A percentile compares a stretch with the other conserved stretches of the same genome.
These are phyloP conservation scores for Zygotorulaspora danielsina DNA, from an alignment of 805 yeast species.

Conservation along the genomic window DNA sequence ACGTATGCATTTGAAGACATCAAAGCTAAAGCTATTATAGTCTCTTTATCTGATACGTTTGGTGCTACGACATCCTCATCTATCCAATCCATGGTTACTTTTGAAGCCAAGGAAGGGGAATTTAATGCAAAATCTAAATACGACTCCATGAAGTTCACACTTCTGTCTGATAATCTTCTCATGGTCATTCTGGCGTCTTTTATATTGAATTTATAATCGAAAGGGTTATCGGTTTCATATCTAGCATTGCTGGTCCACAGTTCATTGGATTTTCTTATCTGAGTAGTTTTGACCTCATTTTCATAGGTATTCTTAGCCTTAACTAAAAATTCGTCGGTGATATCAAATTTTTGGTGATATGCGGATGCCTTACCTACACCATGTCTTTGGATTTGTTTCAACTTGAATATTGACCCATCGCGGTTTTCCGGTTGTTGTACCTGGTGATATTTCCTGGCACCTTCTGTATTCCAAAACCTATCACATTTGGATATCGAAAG, in stretches of 20 bases:
- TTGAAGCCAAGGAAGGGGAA: conserved; percentile 26
- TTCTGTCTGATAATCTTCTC: conserved; percentile 42
- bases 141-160: conserved; percentile 62
- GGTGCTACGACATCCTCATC: conserved; percentile 58
- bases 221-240: conserved; percentile 27
- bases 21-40: conserved; percentile 69
- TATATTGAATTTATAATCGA: conserved; percentile 20
- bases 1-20: conserved; percentile 93
- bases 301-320: conserved; percentile 19
- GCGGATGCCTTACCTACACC: conserved; percentile 17
- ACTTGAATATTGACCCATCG: conserved; percentile 20
- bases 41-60: conserved; percentile 66
- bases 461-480: too few relatives aligned
- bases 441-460: too few relatives aligned
- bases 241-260: conserved; percentile 22
- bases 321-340: conserved; percentile 16
- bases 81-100: conserved; percentile 61
- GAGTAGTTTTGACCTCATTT: conserved; percentile 4
- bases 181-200: conserved; percentile 15
- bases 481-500: neutral
- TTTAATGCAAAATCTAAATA: conserved; percentile 55
- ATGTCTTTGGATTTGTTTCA: conserved; percentile 26
- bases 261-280: conserved; percentile 9
- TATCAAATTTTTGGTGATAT: conserved; percentile 21
- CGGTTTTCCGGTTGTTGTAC: neutral